Evolutionary conservation across 139 green algal species (phyloP).

Genomic region (Micromonas pusilla): DNA sequence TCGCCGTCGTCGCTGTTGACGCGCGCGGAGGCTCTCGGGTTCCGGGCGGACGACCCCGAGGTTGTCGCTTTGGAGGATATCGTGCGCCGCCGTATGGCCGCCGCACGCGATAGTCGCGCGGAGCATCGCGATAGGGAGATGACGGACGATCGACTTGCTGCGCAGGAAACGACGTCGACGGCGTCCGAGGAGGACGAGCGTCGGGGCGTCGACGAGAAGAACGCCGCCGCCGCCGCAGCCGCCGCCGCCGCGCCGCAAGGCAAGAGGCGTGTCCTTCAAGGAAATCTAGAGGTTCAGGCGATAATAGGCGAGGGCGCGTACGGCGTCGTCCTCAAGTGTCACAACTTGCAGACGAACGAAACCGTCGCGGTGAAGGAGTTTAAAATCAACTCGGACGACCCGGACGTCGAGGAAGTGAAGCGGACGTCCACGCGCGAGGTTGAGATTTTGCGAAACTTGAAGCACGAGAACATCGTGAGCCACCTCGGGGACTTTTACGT

Average conservation of each 20-base stretch:
- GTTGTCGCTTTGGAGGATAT: background rate
- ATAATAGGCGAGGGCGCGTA: constrained; percentile 38
- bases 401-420: constrained; percentile 54
- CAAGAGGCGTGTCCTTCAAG: constrained; percentile 10
- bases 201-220: too few relatives aligned
- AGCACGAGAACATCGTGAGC: constrained; percentile 48
- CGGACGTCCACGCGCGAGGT: constrained; percentile 48
- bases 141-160: too few relatives aligned
- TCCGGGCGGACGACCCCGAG: background rate
- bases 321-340: constrained; percentile 34
- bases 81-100: too few relatives aligned
- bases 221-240: too few relatives aligned
- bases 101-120: too few relatives aligned
- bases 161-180: too few relatives aligned
- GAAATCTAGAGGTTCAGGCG: constrained; percentile 24
- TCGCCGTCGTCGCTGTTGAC: background rate
- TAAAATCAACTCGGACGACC: constrained; percentile 39
- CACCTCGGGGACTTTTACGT: constrained; percentile 53
- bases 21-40: background rate
- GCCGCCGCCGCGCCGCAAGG: background rate
- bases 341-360: background rate
- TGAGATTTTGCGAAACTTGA: constrained; percentile 37
- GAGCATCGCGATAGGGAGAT: too few relatives aligned
- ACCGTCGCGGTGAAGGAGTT: constrained; percentile 40
- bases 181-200: too few relatives aligned